Evolutionary conservation across 208 protist genomes (phyloP).

Genomic region (Trichomonas tenax): DNA sequence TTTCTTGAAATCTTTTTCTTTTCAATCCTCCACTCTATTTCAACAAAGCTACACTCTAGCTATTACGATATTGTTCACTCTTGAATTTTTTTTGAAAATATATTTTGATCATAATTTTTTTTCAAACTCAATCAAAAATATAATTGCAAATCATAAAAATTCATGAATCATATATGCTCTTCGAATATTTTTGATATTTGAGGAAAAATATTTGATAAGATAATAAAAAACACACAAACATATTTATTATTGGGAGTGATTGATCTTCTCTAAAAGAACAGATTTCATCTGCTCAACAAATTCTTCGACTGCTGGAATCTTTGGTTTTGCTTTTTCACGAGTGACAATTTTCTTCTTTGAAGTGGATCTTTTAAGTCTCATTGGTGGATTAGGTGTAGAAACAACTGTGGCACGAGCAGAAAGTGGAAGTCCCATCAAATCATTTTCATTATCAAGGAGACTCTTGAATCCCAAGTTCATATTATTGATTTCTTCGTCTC

Average conservation of each 20-base stretch:
- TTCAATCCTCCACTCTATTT: too few relatives aligned
- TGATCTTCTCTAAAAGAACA: neutral
- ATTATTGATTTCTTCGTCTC: neutral
- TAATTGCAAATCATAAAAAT: too few relatives aligned
- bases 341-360: neutral
- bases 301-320: neutral
- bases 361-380: neutral
- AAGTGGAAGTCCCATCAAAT: neutral
- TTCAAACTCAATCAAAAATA: too few relatives aligned
- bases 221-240: neutral
- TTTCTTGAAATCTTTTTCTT: too few relatives aligned
- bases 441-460: neutral
- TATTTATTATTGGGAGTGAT: neutral
- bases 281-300: neutral
- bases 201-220: neutral
- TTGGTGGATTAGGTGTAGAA: neutral
- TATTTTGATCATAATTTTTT: too few relatives aligned
- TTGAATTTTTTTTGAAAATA: too few relatives aligned
- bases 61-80: too few relatives aligned
- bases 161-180: too few relatives aligned
- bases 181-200: too few relatives aligned
- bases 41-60: too few relatives aligned
- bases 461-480: neutral
- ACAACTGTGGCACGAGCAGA: neutral
- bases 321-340: neutral